Conservation (phyloP, 163 green algal species). For the Botryococcus braunii region DNA sequence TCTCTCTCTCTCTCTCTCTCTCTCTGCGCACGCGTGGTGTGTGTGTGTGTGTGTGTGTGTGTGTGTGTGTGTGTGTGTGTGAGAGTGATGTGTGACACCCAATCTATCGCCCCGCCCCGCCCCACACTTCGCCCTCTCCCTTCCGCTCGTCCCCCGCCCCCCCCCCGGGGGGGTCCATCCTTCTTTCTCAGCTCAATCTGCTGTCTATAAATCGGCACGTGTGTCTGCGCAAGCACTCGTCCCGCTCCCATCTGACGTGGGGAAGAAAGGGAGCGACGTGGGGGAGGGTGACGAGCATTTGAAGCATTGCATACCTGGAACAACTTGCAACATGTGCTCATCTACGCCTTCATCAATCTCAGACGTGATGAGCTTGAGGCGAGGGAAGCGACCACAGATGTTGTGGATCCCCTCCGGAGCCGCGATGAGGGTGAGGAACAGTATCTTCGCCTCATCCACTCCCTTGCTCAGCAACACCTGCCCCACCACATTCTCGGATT, state of each 20-base stretch:
- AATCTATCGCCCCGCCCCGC: no score
- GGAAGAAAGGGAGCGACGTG: no score
- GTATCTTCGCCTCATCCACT: slow-evolving; percentile 76
- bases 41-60: no score
- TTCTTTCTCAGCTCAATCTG: background rate
- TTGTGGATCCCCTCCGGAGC: slow-evolving; percentile 84
- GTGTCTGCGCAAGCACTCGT: background rate
- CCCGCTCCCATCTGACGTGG: background rate
- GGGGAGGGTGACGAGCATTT: background rate
- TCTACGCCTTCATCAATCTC: slow-evolving; percentile 89
- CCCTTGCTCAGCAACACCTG: slow-evolving; percentile 80
- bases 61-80: no score
- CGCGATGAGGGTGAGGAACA: slow-evolving; percentile 90
- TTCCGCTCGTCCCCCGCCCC: no score
- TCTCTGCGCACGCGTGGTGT: no score
- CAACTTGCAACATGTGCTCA: slow-evolving; percentile 68
- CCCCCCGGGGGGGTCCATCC: background rate
- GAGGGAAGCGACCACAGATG: slow-evolving; percentile 39
- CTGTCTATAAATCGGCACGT: background rate
- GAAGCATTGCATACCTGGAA: no score
- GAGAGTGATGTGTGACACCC: no score
- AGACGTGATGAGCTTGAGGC: slow-evolving; percentile 79
- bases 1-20: no score
- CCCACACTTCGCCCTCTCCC: no score
- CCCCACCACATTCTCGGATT: background rate